Percentiles rank a stretch among this genome's conserved stretches.
These are phyloP conservation scores for Paraleonurus japonicus DNA, from an alignment of 257 asterid genomes.

Conservation along the genomic window DNA sequence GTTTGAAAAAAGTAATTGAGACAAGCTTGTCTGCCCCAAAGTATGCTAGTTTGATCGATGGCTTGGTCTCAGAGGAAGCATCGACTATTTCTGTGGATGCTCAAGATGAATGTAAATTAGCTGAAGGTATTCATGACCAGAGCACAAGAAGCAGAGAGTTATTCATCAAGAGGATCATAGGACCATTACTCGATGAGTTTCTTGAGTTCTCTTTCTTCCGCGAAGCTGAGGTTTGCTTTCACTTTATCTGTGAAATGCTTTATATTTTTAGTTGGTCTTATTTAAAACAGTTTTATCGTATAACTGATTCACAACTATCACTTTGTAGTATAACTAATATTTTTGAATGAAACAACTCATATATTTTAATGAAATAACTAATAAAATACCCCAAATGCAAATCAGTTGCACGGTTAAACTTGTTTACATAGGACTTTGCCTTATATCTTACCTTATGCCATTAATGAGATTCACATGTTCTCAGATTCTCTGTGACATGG, in stretches of 20 bases:
- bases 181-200: conserved; percentile 52
- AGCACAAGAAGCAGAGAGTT: conserved; percentile 52
- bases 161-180: conserved; percentile 49
- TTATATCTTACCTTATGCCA: background rate
- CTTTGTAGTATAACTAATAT: too few relatives aligned
- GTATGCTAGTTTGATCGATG: conserved; percentile 49
- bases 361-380: too few relatives aligned
- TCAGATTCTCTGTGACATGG: conserved; percentile 61
- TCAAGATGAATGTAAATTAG: conserved; percentile 38
- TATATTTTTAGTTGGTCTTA: too few relatives aligned
- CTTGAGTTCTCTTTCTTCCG: conserved; percentile 54
- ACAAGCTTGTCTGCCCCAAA: conserved; percentile 44
- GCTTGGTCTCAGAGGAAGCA: conserved; percentile 42
- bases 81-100: conserved; percentile 23
- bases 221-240: conserved; percentile 71
- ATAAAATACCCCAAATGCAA: too few relatives aligned
- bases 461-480: background rate
- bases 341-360: background rate
- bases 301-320: background rate
- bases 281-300: background rate
- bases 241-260: background rate
- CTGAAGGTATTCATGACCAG: conserved; percentile 49
- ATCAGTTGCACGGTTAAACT: too few relatives aligned
- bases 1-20: conserved; percentile 65
- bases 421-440: too few relatives aligned